phyloP scores from a whole-genome alignment of 2,329 filamentous ascomycete genomes.

The Madurella fahalii region DNA sequence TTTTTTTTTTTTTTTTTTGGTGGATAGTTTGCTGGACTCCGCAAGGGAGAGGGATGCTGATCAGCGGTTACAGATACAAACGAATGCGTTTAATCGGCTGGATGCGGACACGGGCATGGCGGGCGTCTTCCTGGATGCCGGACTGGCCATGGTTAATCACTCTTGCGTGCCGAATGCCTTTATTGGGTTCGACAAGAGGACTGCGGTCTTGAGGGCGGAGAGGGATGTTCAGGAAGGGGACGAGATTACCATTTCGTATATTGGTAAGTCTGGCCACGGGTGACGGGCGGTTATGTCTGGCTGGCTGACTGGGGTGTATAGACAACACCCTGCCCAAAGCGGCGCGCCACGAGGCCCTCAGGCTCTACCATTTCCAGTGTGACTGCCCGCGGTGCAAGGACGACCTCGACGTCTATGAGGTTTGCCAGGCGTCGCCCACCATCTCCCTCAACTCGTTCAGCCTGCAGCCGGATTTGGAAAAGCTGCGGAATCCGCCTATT shows the following conservation, averaged over 20 bases:
- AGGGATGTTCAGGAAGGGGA: conserved; percentile 46
- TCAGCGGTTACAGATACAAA: conserved; percentile 46
- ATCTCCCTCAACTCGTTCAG: conserved; percentile 44
- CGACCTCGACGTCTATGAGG: conserved; percentile 52
- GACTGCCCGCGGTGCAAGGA: conserved; percentile 46
- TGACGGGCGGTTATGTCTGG: not conserved
- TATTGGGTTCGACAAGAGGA: conserved; percentile 52
- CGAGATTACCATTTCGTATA: conserved; percentile 60
- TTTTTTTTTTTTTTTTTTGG: not conserved
- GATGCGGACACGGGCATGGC: conserved; percentile 50
- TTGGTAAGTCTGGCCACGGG: conserved; percentile 40
- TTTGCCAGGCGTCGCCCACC: conserved; percentile 40
- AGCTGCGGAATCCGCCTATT: conserved; percentile 31
- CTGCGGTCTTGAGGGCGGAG: conserved; percentile 48
- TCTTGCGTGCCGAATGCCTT: conserved; percentile 58
- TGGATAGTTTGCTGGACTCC: not conserved
- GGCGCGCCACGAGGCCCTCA: conserved; percentile 41
- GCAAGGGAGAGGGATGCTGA: conserved; percentile 12
- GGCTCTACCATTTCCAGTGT: conserved; percentile 51
- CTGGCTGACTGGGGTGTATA: conserved; percentile 25
- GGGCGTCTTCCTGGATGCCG: conserved; percentile 54
- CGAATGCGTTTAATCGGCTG: conserved; percentile 57
- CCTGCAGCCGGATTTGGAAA: conserved; percentile 39
- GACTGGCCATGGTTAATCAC: conserved; percentile 58
- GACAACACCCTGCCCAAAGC: conserved; percentile 45